Evolutionary conservation across 306 rosid species (phyloP), one percentile per base, ranked within the genome.

Genomic region (Coriaria nepalensis): DNA sequence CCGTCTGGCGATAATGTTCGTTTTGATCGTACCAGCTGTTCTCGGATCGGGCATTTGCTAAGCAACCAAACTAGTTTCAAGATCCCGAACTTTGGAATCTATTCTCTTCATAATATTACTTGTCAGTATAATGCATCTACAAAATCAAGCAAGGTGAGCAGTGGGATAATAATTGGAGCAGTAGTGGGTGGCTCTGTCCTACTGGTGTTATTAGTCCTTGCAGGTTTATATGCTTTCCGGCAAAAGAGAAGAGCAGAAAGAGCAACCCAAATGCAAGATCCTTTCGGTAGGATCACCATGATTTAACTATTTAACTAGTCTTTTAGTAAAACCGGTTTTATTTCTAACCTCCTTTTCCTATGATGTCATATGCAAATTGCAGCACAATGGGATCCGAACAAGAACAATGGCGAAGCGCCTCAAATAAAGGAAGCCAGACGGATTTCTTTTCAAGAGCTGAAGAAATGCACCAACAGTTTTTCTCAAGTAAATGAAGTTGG

Each of bases 391-490:
- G 78, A 64, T 38, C 46, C 68, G 5, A 55, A 59, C 9, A 59
- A 64, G 13, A 64, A 68, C 37, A 69, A 74, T 53, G 64, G 66
- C 48, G 65, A 52, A 5, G 6, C 46, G 52, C 86, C 93, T 13
- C 78, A 67, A 48, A 50, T 81, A 38, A 78, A 69, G 64, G 96
- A 84, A 35, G 83, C 92, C 2, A 76, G 68, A 60, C 67, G 71
- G 45, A 82, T 87, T 74, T 61, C 77, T 37, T 82, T 74, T 43
- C 77, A 77, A 59, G 96, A 87, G 78, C 64, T 87, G 14, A 64
- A 59, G 57, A 77, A 47, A 51, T 74, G 39, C 75, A 79, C 73
- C 67, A 75, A 67, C 53, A 71, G 71, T 37, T 78, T 81, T 57
- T 74, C 86, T 37, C 55, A 40, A 37, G 67, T 33, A 6, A 78